Base-by-base conservation (phyloP, 441 rosid species). In the Erodium texanum region DNA sequence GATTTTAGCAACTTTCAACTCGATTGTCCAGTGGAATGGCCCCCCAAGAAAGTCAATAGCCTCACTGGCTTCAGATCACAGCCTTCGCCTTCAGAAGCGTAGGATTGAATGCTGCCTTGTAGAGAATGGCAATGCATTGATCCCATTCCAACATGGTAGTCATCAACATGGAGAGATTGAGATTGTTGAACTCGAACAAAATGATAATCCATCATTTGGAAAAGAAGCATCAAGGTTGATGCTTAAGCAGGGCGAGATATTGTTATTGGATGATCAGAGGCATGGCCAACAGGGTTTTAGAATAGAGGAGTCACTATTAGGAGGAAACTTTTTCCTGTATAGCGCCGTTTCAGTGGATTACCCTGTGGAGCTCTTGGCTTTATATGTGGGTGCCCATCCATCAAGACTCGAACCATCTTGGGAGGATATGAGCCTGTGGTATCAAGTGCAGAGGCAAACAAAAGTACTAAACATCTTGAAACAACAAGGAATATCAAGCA, bases 351-450 rank as follows among this genome's bases (percentile, higher is more conserved):
- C 81, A 12, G 62, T 74, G 27, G 87, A 82, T 66, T 48, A 68
- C 68, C 86, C 85, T 0, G 41, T 69, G 0, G 75, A 81, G 70
- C 68, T 78, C 41, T 73, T 82, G 73, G 74, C 76, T 71, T 74
- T 83, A 63, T 82, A 85, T 34, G 82, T 83, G n/a, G 86, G 89
- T 54, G 82, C 86, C n/a, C 87, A 83, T 73, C 86, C 88, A 8
- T 83, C 85, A 36, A 81, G 81, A 68, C 81, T 87, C 15, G 92
- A 85, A 72, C 84, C 87, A 11, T 83, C 84, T 23, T 87, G 87
- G 88, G 88, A 85, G 78, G 88, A 85, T 67, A 85, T 82, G 89
- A 85, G 86, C 62, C 71, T 87, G 67, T 82, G 88, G 89, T 87
- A 87, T 77, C 86, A 80, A 79, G 87, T 85, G 23, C 92, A 87